Conservation (phyloP, 108 stramenopile species). For the Nitzschia putrida region DNA sequence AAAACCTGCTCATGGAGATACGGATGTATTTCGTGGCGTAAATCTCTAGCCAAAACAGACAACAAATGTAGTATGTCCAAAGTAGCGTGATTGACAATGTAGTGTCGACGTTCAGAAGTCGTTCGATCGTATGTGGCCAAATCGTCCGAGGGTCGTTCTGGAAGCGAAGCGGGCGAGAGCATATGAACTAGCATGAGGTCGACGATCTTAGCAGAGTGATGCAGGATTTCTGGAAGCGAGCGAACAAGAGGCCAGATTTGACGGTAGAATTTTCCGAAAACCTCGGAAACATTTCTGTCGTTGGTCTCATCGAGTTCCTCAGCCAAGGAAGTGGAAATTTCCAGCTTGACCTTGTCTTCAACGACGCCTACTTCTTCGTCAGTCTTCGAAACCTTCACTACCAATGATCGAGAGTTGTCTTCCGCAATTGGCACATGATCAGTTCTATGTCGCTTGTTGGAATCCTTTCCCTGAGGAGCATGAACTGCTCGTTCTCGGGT, state of each 20-base stretch:
- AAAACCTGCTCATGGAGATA: conserved; percentile 63
- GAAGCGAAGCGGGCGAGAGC: conserved; percentile 47
- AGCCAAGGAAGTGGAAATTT: conserved; percentile 60
- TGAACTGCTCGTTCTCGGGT: conserved; percentile 77
- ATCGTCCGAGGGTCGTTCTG: conserved; percentile 27
- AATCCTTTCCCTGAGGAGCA: conserved; percentile 30
- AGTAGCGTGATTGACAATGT: conserved; percentile 77
- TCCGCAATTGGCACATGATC: conserved; percentile 20
- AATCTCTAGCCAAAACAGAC: conserved; percentile 79
- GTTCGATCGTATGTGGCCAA: neutral
- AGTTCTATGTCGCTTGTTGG: conserved; percentile 33
- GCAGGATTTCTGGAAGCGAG: conserved; percentile 79
- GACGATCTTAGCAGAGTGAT: conserved; percentile 69
- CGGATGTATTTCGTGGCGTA: conserved; percentile 82
- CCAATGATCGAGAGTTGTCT: conserved; percentile 4
- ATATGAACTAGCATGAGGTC: conserved; percentile 61
- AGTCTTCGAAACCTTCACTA: conserved; percentile 23
- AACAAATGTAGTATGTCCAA: conserved; percentile 80
- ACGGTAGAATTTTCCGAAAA: conserved; percentile 65
- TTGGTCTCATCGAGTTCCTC: conserved; percentile 73
- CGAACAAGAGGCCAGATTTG: conserved; percentile 68
- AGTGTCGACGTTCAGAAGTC: conserved; percentile 18
- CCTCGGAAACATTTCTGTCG: conserved; percentile 80
- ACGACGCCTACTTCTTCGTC: conserved; percentile 18
- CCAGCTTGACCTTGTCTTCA: conserved; percentile 28